Evolutionary conservation across 2,329 filamentous ascomycete species (phyloP).

Genomic region (Phyllosticta ampelicida): DNA sequence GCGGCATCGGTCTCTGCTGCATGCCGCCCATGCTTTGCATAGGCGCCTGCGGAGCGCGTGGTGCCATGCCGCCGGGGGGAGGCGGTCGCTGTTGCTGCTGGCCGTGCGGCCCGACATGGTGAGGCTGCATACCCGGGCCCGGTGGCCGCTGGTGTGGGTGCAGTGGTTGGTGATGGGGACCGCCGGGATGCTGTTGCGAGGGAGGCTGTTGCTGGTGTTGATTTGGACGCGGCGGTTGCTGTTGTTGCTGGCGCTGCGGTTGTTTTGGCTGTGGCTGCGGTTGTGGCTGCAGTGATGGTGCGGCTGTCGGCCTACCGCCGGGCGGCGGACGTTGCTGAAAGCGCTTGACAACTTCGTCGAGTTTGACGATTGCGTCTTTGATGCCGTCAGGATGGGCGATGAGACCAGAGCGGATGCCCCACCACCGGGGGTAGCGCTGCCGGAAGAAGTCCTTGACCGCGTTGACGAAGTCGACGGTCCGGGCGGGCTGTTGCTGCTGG

Average conservation of each 20-base stretch:
- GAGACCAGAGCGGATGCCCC: slow-evolving; percentile 27
- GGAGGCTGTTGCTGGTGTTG: neutral
- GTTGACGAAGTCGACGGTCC: slow-evolving; percentile 18
- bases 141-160: neutral
- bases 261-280: neutral
- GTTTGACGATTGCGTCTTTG: slow-evolving; percentile 23
- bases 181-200: neutral
- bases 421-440: slow-evolving; percentile 22
- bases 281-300: neutral
- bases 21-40: neutral
- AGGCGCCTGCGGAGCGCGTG: neutral
- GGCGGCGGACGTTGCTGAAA: neutral
- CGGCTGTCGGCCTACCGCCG: neutral
- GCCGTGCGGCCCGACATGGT: neutral
- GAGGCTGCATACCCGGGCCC: neutral
- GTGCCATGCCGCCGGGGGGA: neutral
- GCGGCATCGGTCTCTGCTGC: neutral
- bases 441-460: slow-evolving; percentile 26
- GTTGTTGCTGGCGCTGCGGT: neutral
- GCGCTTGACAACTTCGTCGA: slow-evolving; percentile 26
- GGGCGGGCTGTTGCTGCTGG: slow-evolving; percentile 18
- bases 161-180: neutral
- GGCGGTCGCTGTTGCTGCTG: neutral
- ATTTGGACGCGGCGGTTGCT: neutral
- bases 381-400: slow-evolving; percentile 27